Base-by-base conservation (phyloP, 805 yeast species). In the Cyberlindnera mycetangii region DNA sequence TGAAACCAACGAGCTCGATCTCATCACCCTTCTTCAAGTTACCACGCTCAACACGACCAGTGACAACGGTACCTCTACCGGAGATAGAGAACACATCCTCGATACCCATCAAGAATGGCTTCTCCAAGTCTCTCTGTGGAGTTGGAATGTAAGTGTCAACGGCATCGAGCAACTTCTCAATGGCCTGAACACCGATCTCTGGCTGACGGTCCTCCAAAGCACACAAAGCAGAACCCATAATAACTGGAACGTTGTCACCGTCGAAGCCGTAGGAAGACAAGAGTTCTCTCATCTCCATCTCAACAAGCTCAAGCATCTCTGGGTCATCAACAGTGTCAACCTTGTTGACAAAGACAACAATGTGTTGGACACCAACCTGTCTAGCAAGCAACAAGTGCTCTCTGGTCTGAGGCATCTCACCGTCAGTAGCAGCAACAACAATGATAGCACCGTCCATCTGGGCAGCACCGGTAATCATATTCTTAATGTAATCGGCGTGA, bases 321-420 rank as follows among this genome's bases (percentile, higher is more conserved):
- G 96, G 95, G 69, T 93, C 99, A 66, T 93, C 97, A 65, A 93
- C 81, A 59, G 96, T 86, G 70, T 93, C 99, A 60, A 93, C 93
- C 78, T 93, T 93, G 86, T 93, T 93, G 49, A 93, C 98, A 61
- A 87, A 93, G 42, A 93, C 99, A 69, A 93, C 97, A 65, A 93
- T 80, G 73, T 89, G 81, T 75, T 92, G 95, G 56, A 93, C 96
- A 80, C 99, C 99, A 67, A 93, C 98, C 77, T 93, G 99, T 78
- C 98, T 89, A 54, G 99, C 99, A 64, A 93, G 83, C 70, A 93
- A 75, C 75, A 93, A 78, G 75, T 93, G 99, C 76, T 93, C 99
- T 77, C 98, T 88, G 59, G 99, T 93, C 77, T 93, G 99, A 66
- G 97, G 98, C 98, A 92, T 93, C 75, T 89, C 96, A 65, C 99